A percentile compares a stretch with the other conserved stretches of the same genome.
phyloP scores from a whole-genome alignment of 2,329 filamentous ascomycete species.

The Alternaria triticina region DNA sequence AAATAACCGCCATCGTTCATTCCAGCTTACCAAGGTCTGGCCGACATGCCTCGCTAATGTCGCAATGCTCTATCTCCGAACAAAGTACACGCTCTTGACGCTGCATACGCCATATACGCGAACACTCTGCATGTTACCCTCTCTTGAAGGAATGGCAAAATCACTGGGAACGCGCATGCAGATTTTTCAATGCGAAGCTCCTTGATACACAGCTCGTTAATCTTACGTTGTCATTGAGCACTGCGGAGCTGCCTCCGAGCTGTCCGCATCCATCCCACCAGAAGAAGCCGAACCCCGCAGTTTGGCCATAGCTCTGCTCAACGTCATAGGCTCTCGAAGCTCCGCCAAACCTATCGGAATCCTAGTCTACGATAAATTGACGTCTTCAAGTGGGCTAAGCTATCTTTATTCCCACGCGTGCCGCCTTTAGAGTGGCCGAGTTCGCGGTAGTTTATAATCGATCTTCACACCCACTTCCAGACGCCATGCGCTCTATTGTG shows the following conservation, averaged over 20 bases:
- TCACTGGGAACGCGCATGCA: no score
- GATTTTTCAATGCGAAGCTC: not conserved
- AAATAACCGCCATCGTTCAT: not conserved
- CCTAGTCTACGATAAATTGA: conserved; percentile 6
- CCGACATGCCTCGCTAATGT: not conserved
- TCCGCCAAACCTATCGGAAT: not conserved
- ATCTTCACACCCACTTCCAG: not conserved
- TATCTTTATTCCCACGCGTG: conserved; percentile 5
- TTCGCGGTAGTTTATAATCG: conserved; percentile 6
- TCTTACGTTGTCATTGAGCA: not conserved
- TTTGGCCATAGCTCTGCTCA: conserved; percentile 12
- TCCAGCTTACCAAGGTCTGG: not conserved
- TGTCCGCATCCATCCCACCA: not conserved
- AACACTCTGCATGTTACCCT: not conserved
- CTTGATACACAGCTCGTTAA: not conserved
- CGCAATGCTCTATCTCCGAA: not conserved
- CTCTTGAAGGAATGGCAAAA: not conserved
- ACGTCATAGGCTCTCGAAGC: conserved; percentile 12
- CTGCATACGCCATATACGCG: conserved; percentile 22
- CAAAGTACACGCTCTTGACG: conserved; percentile 26
- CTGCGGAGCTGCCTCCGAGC: not conserved
- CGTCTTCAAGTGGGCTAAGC: conserved; percentile 4
- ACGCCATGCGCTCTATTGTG: conserved; percentile 43
- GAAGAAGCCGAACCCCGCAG: conserved; percentile 15
- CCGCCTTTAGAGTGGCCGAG: conserved; percentile 2